Conservation (phyloP, 805 yeast species). For the Novakomyces olei region DNA sequence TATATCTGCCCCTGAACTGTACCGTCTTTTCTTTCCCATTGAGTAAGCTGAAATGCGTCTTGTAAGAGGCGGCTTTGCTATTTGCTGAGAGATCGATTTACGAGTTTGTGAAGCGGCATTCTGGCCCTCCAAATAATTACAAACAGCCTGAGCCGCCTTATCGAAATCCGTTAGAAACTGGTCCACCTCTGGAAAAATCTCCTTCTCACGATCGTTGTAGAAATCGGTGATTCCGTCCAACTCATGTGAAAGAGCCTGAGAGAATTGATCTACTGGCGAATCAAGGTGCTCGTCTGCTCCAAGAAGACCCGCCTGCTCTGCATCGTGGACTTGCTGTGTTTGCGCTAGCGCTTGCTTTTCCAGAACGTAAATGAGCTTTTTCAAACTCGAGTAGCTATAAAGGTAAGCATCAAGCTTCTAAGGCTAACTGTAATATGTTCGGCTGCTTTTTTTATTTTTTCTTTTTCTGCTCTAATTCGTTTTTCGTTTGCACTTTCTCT, state of each 20-base stretch:
- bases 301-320: constrained; percentile 10
- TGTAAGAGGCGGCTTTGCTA: neutral
- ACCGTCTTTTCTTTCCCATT: neutral
- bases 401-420: neutral
- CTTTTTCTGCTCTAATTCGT: too few species aligned
- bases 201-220: constrained; percentile 43
- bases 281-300: constrained; percentile 16
- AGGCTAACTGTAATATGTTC: neutral
- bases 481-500: too few species aligned
- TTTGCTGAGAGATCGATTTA: neutral
- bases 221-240: constrained; percentile 54
- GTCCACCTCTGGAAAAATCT: constrained; percentile 30
- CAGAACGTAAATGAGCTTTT: constrained; percentile 36
- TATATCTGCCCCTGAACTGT: neutral
- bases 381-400: constrained; percentile 3
- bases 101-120: neutral
- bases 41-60: neutral
- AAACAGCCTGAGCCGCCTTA: constrained; percentile 26
- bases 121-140: neutral
- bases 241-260: constrained; percentile 56
- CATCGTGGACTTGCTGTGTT: constrained; percentile 15
- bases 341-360: constrained; percentile 34
- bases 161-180: constrained; percentile 38
- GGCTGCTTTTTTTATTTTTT: neutral
- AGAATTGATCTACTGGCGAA: constrained; percentile 33